phyloP scores from a whole-genome alignment of 495 filamentous ascomycete species.

The Penicillium verhagenii region DNA sequence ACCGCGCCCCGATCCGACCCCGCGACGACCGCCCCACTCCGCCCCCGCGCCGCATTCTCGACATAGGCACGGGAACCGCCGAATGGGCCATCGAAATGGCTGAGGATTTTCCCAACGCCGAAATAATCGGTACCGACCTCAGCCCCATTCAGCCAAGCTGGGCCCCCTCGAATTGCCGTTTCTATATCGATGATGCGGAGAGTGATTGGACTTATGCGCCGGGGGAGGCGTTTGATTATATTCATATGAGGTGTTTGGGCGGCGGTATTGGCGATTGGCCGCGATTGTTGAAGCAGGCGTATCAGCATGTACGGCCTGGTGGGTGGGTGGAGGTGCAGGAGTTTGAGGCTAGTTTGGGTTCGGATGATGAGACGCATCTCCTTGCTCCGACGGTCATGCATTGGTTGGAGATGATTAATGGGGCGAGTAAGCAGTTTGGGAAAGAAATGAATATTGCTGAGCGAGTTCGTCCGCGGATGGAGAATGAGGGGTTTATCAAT shows the following conservation, averaged over 20 bases:
- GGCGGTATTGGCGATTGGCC: slow-evolving; percentile 48
- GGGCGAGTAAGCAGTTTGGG: slow-evolving; percentile 39
- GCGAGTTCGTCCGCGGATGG: slow-evolving; percentile 26
- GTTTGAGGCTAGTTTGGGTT: slow-evolving; percentile 36
- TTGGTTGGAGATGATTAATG: slow-evolving; percentile 28
- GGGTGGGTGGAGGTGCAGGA: slow-evolving; percentile 59
- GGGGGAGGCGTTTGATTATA: slow-evolving; percentile 42
- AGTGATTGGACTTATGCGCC: slow-evolving; percentile 48
- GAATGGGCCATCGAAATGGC: slow-evolving; percentile 64
- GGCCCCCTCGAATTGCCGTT: slow-evolving; percentile 48
- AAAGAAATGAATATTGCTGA: slow-evolving; percentile 37
- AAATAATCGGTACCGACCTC: slow-evolving; percentile 65
- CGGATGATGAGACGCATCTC: slow-evolving; percentile 40
- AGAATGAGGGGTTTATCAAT: slow-evolving; percentile 33
- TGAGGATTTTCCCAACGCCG: slow-evolving; percentile 54
- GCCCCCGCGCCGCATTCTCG: slow-evolving; percentile 35
- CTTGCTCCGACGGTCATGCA: slow-evolving; percentile 22
- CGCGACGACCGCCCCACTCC: slow-evolving; percentile 4
- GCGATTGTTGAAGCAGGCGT: slow-evolving; percentile 34
- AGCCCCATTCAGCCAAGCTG: slow-evolving; percentile 53
- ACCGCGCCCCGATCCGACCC: slow-evolving; percentile 47
- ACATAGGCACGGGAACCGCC: slow-evolving; percentile 57
- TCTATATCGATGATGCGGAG: slow-evolving; percentile 52
- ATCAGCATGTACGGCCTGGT: slow-evolving; percentile 46
- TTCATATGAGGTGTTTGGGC: slow-evolving; percentile 47